Evolutionary conservation across 2,329 filamentous ascomycete genomes (phyloP).

Genomic region (Exophiala phaeomuriformis): DNA sequence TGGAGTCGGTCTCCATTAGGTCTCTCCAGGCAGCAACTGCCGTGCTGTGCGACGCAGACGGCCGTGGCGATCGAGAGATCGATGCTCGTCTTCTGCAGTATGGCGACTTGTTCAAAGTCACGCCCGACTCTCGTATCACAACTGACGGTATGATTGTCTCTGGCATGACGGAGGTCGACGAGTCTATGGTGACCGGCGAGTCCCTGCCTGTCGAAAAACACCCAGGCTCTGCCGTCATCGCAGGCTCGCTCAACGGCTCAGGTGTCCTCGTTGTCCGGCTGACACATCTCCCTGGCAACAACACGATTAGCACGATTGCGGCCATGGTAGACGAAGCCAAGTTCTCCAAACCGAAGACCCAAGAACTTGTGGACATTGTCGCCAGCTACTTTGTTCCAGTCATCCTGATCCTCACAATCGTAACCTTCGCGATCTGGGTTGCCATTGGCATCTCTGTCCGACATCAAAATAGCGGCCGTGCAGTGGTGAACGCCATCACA

Average conservation of each 20-base stretch:
- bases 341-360: slow-evolving; percentile 59
- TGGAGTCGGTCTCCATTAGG: slow-evolving; percentile 45
- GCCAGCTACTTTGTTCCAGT: slow-evolving; percentile 63
- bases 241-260: slow-evolving; percentile 54
- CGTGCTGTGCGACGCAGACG: slow-evolving; percentile 41
- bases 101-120: slow-evolving; percentile 59
- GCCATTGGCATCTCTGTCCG: slow-evolving; percentile 45
- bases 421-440: slow-evolving; percentile 62
- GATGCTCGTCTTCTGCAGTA: slow-evolving; percentile 63
- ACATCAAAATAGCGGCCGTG: slow-evolving; percentile 36
- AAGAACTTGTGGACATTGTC: slow-evolving; percentile 61
- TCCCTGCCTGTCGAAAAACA: slow-evolving; percentile 54
- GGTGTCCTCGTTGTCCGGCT: slow-evolving; percentile 47
- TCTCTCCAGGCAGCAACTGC: slow-evolving; percentile 54
- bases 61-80: slow-evolving; percentile 43
- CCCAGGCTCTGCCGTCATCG: slow-evolving; percentile 50
- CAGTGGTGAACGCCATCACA: slow-evolving; percentile 56
- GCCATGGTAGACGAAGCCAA: slow-evolving; percentile 64
- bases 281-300: slow-evolving; percentile 58
- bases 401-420: slow-evolving; percentile 50
- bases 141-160: slow-evolving; percentile 62
- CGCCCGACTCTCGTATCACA: slow-evolving; percentile 53
- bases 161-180: slow-evolving; percentile 62
- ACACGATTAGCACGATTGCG: slow-evolving; percentile 64
- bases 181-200: slow-evolving; percentile 74